Percentiles rank a stretch among this genome's conserved stretches.
Conservation (phyloP, 495 filamentous ascomycete species). For the Delitschia confertaspora region DNA sequence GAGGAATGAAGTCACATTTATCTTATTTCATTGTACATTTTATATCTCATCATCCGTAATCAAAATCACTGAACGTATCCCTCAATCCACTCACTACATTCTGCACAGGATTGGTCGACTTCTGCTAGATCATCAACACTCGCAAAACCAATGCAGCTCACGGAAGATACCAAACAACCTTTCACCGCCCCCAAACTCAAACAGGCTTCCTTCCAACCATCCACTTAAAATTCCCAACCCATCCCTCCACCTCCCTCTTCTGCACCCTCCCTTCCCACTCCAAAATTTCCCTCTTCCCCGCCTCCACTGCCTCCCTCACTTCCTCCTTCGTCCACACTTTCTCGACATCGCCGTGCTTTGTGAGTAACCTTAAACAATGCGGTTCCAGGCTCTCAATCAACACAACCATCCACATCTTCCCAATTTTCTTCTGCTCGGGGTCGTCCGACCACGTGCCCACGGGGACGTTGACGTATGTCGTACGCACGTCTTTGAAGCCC, state of each 20-base stretch:
- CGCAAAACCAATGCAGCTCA: too few relatives aligned
- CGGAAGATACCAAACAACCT: too few relatives aligned
- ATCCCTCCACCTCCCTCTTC: constrained; percentile 10
- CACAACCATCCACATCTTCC: constrained; percentile 58
- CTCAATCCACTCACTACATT: too few relatives aligned
- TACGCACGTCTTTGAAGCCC: constrained; percentile 54
- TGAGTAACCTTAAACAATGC: constrained; percentile 50
- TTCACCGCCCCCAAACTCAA: too few relatives aligned
- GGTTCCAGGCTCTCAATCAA: constrained; percentile 60
- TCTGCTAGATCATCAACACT: too few relatives aligned
- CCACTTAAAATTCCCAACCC: constrained; percentile 26
- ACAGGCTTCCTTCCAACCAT: constrained; percentile 15
- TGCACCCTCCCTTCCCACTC: constrained; percentile 1
- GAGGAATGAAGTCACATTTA: too few relatives aligned
- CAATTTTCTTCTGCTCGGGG: constrained; percentile 44
- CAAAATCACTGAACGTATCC: too few relatives aligned
- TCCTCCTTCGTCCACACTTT: constrained; percentile 17
- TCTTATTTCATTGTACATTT: too few relatives aligned
- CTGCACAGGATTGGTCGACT: too few relatives aligned
- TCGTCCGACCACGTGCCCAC: constrained; percentile 47
- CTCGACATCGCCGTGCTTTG: constrained; percentile 27
- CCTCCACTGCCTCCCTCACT: constrained; percentile 11
- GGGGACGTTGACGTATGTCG: constrained; percentile 49
- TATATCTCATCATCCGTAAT: too few relatives aligned
- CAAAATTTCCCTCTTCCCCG: constrained; percentile 19